Evolutionary conservation across 208 protist genomes (phyloP).

Genomic region (Trichomonas tenax): DNA sequence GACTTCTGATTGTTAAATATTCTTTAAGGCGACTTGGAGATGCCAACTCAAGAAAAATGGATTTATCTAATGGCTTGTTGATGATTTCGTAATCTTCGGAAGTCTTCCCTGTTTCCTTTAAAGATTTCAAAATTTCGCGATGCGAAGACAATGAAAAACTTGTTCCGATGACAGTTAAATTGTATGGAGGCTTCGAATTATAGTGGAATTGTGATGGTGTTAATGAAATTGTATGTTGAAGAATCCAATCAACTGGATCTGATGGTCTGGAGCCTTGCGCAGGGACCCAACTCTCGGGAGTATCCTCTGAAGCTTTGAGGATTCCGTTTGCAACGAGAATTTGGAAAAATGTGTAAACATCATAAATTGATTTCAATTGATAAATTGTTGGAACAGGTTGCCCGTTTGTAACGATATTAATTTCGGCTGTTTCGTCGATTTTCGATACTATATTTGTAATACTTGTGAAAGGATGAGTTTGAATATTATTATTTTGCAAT

Average conservation of each 20-base stretch:
- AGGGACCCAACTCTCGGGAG: neutral
- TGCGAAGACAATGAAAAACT: neutral
- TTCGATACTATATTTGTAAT: neutral
- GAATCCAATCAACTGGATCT: neutral
- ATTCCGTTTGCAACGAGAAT: neutral
- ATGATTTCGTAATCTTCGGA: neutral
- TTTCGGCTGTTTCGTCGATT: neutral
- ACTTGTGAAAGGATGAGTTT: neutral
- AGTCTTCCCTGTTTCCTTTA: neutral
- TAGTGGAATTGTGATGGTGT: neutral
- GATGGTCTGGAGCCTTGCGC: neutral
- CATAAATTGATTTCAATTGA: neutral
- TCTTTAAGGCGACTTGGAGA: neutral
- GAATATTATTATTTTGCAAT: neutral
- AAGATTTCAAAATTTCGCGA: neutral
- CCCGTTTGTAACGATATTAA: neutral
- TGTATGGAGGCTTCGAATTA: neutral
- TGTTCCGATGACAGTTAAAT: neutral
- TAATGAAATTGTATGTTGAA: neutral
- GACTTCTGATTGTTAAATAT: neutral
- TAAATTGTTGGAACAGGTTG: neutral
- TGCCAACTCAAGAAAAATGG: neutral
- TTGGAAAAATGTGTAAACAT: slow-evolving; percentile 5
- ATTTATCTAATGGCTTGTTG: neutral
- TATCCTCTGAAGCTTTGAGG: neutral